Base-by-base conservation (phyloP, 1,284 basidiomycete genomes). In the Microbotryomycetes sp. region DNA sequence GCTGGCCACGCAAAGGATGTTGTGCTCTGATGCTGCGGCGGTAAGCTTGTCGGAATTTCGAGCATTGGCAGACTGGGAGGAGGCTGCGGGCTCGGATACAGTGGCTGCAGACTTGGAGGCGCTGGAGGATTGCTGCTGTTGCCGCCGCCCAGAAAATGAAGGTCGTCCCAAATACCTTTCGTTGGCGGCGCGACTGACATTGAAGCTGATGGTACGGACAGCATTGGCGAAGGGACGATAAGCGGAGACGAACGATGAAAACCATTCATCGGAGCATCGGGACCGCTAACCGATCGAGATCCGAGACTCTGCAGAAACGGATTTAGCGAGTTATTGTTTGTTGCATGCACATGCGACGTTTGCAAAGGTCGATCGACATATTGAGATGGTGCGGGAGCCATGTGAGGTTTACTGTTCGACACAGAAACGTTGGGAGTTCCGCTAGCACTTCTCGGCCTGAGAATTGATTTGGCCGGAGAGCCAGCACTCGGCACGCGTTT, bases 121-220 rank as follows among this genome's bases (percentile, higher is more conserved):
- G 9, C 18, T 11, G 18, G 18, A 41, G 9, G 9, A 11, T 9
- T 41, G 9, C 11, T 11, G 11, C 18, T 41, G 35, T 41, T 41
- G 35, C 18, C 9, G 18, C 54, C 47, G 21, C 57, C 52, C 52
- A 64, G 62, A 4, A 61, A 28, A 41, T 60, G 54, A 28, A 66
- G 57, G 27, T 64, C 62, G 48, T 61, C 65, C 65, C 65, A 66
- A 46, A 66, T 60, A 41, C 35, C 35, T 41, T 41, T 41, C 35
- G 35, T 41, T 41, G 35, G 35, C 11, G 35, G 35, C 18, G n/a
- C n/a, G n/a, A n/a, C n/a, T n/a, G n/a, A n/a, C n/a, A n/a, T n/a
- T n/a, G n/a, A n/a, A n/a, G n/a, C n/a, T n/a, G n/a, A n/a, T n/a
- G n/a, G n/a, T n/a, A n/a, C n/a, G n/a, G n/a, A n/a, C n/a, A n/a